Base-by-base conservation (phyloP, 805 yeast species). In the Pichia californica region DNA sequence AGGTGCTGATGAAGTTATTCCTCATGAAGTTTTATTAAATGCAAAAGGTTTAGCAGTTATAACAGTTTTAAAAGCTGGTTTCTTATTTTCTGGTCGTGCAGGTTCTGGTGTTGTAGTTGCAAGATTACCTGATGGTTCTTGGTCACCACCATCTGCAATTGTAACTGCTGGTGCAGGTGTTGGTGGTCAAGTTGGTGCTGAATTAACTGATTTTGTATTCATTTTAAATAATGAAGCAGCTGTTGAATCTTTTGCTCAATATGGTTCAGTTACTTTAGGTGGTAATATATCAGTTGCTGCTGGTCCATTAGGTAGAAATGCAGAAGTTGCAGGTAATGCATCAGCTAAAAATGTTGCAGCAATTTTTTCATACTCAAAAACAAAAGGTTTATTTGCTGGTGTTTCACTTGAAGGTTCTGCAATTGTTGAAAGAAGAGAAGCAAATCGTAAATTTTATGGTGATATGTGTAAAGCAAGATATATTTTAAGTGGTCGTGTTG, bases 131-230 rank as follows among this genome's bases (percentile, higher is more conserved):
- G 98, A 93, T 64, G 98, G 97, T 1, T 66, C 84, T 0, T 91
- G 99, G 99, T 88, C 97, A 13, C 95, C 97, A 3, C 99, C 99
- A 1, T 82, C 95, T 2, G 99, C 97, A 9, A 83, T 93, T 52
- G 82, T 79, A 41, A 86, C 97, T 19, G 98, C 95, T 3, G 99
- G 98, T 55, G 98, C 97, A 4, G 98, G 99, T 57, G 97, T 93
- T 7, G 99, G 99, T 47, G 99, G 99, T 35, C 94, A 88, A 68
- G 77, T 93, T 51, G 99, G 99, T 33, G 89, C 96, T 8, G 99
- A 91, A 62, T 69, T 91, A 56, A 91, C 99, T 2, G 98, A 91
- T 68, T 91, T 91, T 59, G 96, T 91, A 25, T 91, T 91, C 61
- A 89, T 93, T 47, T 73, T 91, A 52, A 91, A 93, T 67, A 78